phyloP scores from a whole-genome alignment of 768 basidiomycete species.

The Leccinum obscurum region DNA sequence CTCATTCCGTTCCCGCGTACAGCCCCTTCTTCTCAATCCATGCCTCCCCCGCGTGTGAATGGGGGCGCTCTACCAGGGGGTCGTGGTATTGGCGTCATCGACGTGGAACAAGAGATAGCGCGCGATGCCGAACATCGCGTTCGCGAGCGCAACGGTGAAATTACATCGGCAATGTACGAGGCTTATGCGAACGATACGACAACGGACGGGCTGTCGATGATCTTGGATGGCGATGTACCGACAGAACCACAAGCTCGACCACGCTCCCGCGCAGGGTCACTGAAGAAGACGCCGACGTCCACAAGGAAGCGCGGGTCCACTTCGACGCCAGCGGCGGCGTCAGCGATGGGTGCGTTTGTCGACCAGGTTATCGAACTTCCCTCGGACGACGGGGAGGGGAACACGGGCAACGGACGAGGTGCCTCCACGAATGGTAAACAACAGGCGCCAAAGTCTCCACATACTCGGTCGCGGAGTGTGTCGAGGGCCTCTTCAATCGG shows the following conservation, averaged over 20 bases:
- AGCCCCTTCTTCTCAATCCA: constrained; percentile 11
- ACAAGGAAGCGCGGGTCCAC: not conserved
- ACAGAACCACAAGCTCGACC: not conserved
- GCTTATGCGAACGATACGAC: not conserved
- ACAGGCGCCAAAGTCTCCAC: not conserved
- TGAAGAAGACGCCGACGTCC: constrained; percentile 12
- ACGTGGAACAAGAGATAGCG: constrained; percentile 24
- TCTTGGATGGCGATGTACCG: not conserved
- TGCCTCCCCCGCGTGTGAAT: constrained; percentile 1
- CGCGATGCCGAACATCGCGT: constrained; percentile 17
- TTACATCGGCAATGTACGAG: not conserved
- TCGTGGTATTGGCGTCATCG: constrained; percentile 26
- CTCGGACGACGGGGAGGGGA: constrained; percentile 16
- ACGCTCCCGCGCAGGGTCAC: constrained; percentile 9
- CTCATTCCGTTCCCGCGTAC: not conserved
- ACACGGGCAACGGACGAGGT: not conserved
- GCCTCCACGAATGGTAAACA: constrained; percentile 1
- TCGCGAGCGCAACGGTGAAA: not conserved
- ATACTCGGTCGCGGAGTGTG: not conserved
- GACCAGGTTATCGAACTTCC: constrained; percentile 27
- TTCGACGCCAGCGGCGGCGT: not conserved
- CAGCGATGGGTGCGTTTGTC: constrained; percentile 15
- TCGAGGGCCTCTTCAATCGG: constrained; percentile 6
- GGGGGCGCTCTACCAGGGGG: constrained; percentile 33
- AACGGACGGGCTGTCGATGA: constrained; percentile 3